Conservation (phyloP, 352 stramenopile species). For the Thraustotheca clavata region DNA sequence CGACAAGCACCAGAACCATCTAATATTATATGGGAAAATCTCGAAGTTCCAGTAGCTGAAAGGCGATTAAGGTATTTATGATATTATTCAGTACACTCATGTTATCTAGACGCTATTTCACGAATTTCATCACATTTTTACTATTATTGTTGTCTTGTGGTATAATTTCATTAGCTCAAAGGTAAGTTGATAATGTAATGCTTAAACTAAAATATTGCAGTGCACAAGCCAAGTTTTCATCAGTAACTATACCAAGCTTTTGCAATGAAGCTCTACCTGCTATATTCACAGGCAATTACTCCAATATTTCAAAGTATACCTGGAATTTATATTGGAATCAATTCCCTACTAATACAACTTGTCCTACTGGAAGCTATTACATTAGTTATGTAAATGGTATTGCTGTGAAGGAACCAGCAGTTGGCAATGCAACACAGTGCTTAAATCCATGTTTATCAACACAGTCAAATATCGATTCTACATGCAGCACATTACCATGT, state of each 20-base stretch:
- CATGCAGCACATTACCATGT: slow-evolving; percentile 57
- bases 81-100: background rate
- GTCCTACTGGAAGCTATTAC: background rate
- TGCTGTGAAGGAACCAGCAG: background rate
- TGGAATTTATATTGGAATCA: slow-evolving; percentile 5
- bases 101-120: slow-evolving; percentile 35
- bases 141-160: slow-evolving; percentile 60
- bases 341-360: background rate
- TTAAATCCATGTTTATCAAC: slow-evolving; percentile 43
- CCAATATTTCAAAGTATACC: background rate
- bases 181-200: background rate
- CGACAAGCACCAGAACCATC: slow-evolving; percentile 58
- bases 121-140: slow-evolving; percentile 64
- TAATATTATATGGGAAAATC: slow-evolving; percentile 85
- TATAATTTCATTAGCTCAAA: slow-evolving; percentile 75
- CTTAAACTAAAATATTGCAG: background rate
- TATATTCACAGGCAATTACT: slow-evolving; percentile 7
- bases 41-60: slow-evolving; percentile 51
- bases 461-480: slow-evolving; percentile 26
- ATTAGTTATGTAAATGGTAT: background rate
- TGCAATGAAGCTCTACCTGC: slow-evolving; percentile 14
- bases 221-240: slow-evolving; percentile 7
- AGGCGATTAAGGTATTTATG: slow-evolving; percentile 35
- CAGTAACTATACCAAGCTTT: slow-evolving; percentile 10
- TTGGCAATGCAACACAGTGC: slow-evolving; percentile 27